These are phyloP conservation scores for Somion occarium DNA, from an alignment of 1,284 basidiomycete genomes.

Conservation along the genomic window DNA sequence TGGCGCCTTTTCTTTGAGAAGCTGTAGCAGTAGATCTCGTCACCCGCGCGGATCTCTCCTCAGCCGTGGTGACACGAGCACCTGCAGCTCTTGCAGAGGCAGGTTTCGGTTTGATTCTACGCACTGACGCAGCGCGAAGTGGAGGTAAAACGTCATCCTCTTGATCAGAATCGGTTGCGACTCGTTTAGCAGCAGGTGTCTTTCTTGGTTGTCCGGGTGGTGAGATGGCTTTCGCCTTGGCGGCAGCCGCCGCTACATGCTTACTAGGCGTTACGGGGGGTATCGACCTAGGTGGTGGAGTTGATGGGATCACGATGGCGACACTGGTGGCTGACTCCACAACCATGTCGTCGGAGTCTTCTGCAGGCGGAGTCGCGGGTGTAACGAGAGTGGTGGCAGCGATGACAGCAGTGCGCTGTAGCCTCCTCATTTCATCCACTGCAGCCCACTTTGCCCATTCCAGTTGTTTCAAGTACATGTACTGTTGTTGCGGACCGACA, in stretches of 20 bases:
- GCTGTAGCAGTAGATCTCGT: constrained; percentile 64
- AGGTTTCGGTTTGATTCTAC: constrained; percentile 39
- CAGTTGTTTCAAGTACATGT: constrained; percentile 93
- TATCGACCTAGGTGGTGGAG: constrained; percentile 31
- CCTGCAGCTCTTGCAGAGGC: constrained; percentile 33
- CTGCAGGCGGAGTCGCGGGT: constrained; percentile 78
- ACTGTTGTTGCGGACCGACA: constrained; percentile 92
- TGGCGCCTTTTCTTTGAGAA: constrained; percentile 34
- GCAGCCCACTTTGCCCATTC: constrained; percentile 95
- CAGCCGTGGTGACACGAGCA: constrained; percentile 52
- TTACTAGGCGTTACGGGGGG: constrained; percentile 77
- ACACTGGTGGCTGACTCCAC: constrained; percentile 29
- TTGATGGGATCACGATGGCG: constrained; percentile 28
- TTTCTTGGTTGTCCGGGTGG: constrained; percentile 84
- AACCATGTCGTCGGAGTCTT: constrained; percentile 53
- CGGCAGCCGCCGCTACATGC: constrained; percentile 63
- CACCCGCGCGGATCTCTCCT: constrained; percentile 66
- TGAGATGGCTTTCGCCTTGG: constrained; percentile 60
- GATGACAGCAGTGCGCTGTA: constrained; percentile 37
- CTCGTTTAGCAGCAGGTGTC: constrained; percentile 72
- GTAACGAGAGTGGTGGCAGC: constrained; percentile 51
- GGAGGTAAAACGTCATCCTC: constrained; percentile 56
- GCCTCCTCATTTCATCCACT: constrained; percentile 62
- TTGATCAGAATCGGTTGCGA: constrained; percentile 57
- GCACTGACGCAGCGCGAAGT: constrained; percentile 37